These are phyloP conservation scores for Coniochaeta prunicola DNA, from an alignment of 2,329 filamentous ascomycete genomes.

Conservation along the genomic window DNA sequence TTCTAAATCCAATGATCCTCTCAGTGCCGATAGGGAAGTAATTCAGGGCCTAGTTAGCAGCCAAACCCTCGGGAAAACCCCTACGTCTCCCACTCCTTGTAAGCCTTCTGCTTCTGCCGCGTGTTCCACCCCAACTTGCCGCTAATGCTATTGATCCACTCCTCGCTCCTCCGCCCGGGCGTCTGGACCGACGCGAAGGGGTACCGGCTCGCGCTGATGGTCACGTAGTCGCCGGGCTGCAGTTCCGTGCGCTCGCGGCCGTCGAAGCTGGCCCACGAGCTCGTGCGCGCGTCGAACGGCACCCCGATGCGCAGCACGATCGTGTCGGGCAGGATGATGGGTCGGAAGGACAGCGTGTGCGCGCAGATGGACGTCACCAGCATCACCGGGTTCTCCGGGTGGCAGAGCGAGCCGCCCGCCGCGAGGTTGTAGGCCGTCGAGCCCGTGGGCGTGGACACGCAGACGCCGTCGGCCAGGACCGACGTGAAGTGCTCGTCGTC, in stretches of 20 bases:
- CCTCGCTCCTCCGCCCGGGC: conserved; percentile 61
- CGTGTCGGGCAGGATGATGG: conserved; percentile 94
- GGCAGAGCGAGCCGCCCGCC: conserved; percentile 88
- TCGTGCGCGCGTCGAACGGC: conserved; percentile 85
- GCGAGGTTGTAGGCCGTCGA: conserved; percentile 95
- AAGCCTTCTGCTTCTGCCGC: conserved; percentile 65
- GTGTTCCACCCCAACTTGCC: conserved; percentile 78
- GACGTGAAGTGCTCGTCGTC: conserved; percentile 95
- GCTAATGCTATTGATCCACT: conserved; percentile 77
- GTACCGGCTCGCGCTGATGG: conserved; percentile 71
- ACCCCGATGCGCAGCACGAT: conserved; percentile 90
- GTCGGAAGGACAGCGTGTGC: conserved; percentile 89
- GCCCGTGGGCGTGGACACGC: conserved; percentile 88
- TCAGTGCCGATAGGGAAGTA: no score
- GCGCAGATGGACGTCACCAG: conserved; percentile 91
- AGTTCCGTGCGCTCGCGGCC: conserved; percentile 83
- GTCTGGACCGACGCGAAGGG: conserved; percentile 74
- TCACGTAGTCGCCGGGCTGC: conserved; percentile 73
- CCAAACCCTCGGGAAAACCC: no score
- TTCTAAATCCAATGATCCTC: no score
- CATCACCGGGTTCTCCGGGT: conserved; percentile 95
- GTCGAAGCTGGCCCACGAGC: conserved; percentile 97
- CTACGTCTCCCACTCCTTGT: conserved; percentile 33
- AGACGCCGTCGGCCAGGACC: conserved; percentile 85
- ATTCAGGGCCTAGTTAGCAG: no score